Base-by-base conservation (phyloP, 768 basidiomycete genomes). In the Collybia mongolica region DNA sequence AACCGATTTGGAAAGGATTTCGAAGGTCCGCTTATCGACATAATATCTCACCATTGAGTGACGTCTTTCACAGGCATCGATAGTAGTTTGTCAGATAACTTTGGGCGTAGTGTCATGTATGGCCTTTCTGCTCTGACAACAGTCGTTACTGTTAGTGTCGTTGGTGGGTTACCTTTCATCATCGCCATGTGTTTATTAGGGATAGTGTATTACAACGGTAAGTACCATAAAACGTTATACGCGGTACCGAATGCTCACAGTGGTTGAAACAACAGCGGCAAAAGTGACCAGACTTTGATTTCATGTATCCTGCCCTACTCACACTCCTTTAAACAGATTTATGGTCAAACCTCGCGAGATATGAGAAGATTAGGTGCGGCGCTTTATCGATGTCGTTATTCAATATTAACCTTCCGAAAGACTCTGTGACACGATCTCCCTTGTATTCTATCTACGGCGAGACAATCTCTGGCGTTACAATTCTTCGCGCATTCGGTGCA, bases 1-100 rank as follows among this genome's bases (percentile, higher is more conserved):
- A 92, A 94, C 57, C 74, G 92, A 40, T 88, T 90, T 54, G 93
- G 93, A 38, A 95, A 95, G 65, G 93, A 95, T 62, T 89, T 95
- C 49, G 92, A 94, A 72, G 88, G 76, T 72, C 9, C 1, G 77
- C 15, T 6, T n/a, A 17, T 14, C 20, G 9, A 9, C 5, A 17
- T 9, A 69, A 5, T 20, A 35, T n/a, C 29, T 11, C 17, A 22
- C 5, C 17, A 15, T 37, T 46, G 26, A 46, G 18, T 8, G 15
- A 22, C 24, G 17, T 26, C 24, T 22, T 36, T 12, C 8, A 35
- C 59, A 85, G 90, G 87, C 20, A 82, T 95, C 42, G 93, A 95
- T 62, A 92, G 90, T 56, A 82, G 63, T 45, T 77, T 93, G 54
- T 80, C 93, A 1, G 91, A 96, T 60, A 86, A 92, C 66, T 92